Evolutionary conservation across 2,329 filamentous ascomycete genomes (phyloP).

Genomic region (Dothistroma septosporum): DNA sequence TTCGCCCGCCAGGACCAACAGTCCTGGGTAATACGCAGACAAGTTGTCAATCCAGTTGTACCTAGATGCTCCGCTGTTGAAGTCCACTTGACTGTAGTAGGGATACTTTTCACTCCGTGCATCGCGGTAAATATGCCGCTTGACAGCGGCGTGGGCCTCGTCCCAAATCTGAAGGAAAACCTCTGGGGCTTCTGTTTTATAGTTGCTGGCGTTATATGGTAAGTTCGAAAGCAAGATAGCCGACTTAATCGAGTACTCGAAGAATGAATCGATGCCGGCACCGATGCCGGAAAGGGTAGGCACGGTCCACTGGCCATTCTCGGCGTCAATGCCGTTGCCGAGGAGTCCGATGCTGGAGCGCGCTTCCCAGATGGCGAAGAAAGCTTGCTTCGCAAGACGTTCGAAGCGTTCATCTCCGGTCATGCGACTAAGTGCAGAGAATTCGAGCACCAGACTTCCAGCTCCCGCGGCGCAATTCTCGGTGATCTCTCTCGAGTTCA

Average conservation of each 20-base stretch:
- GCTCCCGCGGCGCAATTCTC: constrained; percentile 96
- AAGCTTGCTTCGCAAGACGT: constrained; percentile 81
- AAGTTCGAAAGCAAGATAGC: constrained; percentile 82
- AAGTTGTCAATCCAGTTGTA: constrained; percentile 96
- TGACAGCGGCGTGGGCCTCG: constrained; percentile 79
- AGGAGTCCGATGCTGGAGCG: constrained; percentile 82
- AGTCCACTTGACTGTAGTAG: constrained; percentile 87
- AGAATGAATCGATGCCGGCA: constrained; percentile 95
- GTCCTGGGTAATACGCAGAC: constrained; percentile 88
- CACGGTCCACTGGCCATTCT: constrained; percentile 78
- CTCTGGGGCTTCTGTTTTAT: constrained; percentile 62
- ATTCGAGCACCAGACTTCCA: constrained; percentile 91
- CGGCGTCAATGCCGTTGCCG: constrained; percentile 86
- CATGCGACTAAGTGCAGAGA: constrained; percentile 81
- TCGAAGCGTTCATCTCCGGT: constrained; percentile 88
- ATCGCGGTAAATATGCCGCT: constrained; percentile 77
- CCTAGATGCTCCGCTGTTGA: constrained; percentile 79
- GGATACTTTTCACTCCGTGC: constrained; percentile 71
- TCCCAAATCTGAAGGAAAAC: constrained; percentile 81
- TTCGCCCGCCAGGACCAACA: constrained; percentile 81
- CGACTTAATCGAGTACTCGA: constrained; percentile 94
- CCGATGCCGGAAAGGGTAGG: constrained; percentile 88
- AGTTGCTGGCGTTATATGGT: constrained; percentile 46
- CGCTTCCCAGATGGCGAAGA: constrained; percentile 93
- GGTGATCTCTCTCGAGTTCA: constrained; percentile 65